phyloP scores from a whole-genome alignment of 2,329 filamentous ascomycete species.

The Ophiosphaerella narmari region DNA sequence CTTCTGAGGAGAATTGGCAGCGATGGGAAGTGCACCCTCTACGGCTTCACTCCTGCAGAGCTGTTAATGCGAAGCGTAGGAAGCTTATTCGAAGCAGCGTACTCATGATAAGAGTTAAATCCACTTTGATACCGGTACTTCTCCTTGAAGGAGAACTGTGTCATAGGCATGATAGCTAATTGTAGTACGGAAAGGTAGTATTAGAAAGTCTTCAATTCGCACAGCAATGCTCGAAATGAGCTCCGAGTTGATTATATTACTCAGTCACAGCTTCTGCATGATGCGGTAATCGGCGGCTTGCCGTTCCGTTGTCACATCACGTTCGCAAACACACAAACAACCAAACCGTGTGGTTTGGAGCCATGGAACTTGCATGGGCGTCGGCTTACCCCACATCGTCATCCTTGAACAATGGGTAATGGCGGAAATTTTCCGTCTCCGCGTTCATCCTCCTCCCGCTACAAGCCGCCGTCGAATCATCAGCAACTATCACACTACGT shows the following conservation, averaged over 20 bases:
- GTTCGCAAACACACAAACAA: constrained; percentile 12
- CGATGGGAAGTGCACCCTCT: constrained; percentile 72
- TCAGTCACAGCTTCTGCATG: constrained; percentile 21
- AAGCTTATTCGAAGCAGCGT: constrained; percentile 36
- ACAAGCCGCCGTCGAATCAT: constrained; percentile 23
- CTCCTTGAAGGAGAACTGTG: constrained; percentile 65
- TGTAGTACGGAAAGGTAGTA: neutral
- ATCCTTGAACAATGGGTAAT: constrained; percentile 14
- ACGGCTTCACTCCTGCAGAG: constrained; percentile 72
- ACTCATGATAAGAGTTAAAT: constrained; percentile 80
- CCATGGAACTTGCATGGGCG: constrained; percentile 5
- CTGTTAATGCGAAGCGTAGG: constrained; percentile 10
- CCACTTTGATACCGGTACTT: constrained; percentile 80
- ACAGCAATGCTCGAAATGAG: neutral
- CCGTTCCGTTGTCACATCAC: constrained; percentile 23
- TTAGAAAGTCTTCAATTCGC: neutral
- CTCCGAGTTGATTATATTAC: constrained; percentile 17
- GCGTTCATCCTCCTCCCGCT: constrained; percentile 28
- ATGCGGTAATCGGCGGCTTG: constrained; percentile 39
- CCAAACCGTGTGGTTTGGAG: constrained; percentile 8
- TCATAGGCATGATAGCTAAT: constrained; percentile 63
- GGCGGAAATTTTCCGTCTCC: constrained; percentile 35
- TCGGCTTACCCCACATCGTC: constrained; percentile 29
- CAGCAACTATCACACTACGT: neutral
- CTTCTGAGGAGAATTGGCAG: constrained; percentile 81